Base-by-base conservation (phyloP, 176 grass and related monocot genomes). In the Raddia guianensis region DNA sequence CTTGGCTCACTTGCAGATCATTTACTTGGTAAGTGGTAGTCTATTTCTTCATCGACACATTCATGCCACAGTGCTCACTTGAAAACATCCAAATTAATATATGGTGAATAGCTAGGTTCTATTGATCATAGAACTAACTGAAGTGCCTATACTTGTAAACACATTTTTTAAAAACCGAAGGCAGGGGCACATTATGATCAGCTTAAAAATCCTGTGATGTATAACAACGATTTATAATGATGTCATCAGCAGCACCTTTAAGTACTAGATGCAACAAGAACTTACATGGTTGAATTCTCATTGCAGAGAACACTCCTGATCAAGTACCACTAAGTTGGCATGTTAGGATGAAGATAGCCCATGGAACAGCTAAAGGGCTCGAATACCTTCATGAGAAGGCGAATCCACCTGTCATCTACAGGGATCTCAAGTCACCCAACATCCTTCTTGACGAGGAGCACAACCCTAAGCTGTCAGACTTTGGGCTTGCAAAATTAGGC, bases 381-480 rank as follows among this genome's bases (percentile, higher is more conserved):
- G 92, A 95, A 55, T 99, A 93, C 80, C 84, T 93, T 71, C 96
- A 99, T 58, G 88, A 90, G 85, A 95, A 95, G 68, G 90, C 82
- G 0, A 93, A 88, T 19, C 90, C 88, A 0, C 90, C 90, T 0
- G 88, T 99, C 14, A 93, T 95, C 56, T 91, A 95, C 75, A 84
- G 88, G 12, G 96, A 99, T 79, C 90, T 99, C 42, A 99, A 95
- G 49, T 91, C 92, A 11, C 88, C 90, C 66, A 95, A 99, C 77
- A 95, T 99, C 70, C 87, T 99, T 65, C 82, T 95, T 49, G 86
- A 93, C 5, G 59, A 93, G 34, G 44, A 91, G 34, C 93, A 93
- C 52, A 91, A 85, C 19, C 88, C 92, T 61, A 99, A 99, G 77
- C 88, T 99, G 21, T 95, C 96, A 12, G 92, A 99, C 49, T 99